phyloP scores from a whole-genome alignment of 768 basidiomycete genomes.

The Dictyophora rubrovolvata region DNA sequence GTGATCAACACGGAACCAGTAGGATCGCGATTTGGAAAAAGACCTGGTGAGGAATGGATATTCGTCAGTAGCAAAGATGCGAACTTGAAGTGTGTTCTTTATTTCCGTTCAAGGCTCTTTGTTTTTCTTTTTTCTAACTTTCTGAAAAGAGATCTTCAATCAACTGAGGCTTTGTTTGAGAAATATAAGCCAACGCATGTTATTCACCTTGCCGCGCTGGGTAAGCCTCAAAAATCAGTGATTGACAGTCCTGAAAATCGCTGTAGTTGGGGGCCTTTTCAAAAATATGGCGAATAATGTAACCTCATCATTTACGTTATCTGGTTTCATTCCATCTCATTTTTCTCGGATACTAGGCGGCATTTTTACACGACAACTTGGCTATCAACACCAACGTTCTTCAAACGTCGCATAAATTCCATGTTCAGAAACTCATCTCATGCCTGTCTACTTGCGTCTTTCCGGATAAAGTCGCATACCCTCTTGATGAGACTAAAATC shows the following conservation, averaged over 20 bases:
- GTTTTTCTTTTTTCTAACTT: not conserved
- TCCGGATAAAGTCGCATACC: slow-evolving; percentile 90
- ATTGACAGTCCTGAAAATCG: not conserved
- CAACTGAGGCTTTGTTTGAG: slow-evolving; percentile 67
- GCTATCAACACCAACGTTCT: slow-evolving; percentile 94
- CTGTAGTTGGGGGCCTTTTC: slow-evolving; percentile 83
- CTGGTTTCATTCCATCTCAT: not conserved
- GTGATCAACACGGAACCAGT: slow-evolving; percentile 69
- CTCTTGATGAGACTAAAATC: slow-evolving; percentile 86
- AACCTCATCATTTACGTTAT: slow-evolving; percentile 7
- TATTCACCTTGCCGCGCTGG: slow-evolving; percentile 90
- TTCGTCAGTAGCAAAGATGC: slow-evolving; percentile 72
- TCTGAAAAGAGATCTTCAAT: slow-evolving; percentile 48
- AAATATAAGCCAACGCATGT: slow-evolving; percentile 94
- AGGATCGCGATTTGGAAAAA: slow-evolving; percentile 70
- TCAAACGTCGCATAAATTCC: slow-evolving; percentile 55
- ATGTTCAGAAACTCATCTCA: slow-evolving; percentile 74
- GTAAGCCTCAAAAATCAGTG: slow-evolving; percentile 26
- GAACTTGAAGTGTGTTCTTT: slow-evolving; percentile 58
- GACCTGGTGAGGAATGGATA: slow-evolving; percentile 72
- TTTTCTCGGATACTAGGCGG: slow-evolving; percentile 32
- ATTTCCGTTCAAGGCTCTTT: not conserved
- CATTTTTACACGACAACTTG: slow-evolving; percentile 90
- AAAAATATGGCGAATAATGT: slow-evolving; percentile 94
- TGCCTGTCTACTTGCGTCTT: slow-evolving; percentile 97